These are phyloP conservation scores for Phoenix dactylifera DNA, from an alignment of 176 grass and related monocot species.

Conservation along the genomic window DNA sequence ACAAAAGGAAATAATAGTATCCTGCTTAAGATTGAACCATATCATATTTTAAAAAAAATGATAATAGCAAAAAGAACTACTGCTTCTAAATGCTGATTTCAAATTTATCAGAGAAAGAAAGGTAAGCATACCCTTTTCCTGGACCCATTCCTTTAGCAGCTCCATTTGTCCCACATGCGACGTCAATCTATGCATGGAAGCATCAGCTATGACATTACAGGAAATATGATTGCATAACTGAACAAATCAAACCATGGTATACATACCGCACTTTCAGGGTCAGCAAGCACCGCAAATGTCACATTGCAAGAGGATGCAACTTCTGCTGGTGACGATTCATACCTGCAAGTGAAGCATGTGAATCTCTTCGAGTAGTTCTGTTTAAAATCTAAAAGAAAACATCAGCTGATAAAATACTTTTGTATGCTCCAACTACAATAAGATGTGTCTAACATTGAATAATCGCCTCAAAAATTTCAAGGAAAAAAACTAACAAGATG, in stretches of 20 bases:
- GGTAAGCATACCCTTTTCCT: conserved; percentile 56
- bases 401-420: no score
- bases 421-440: no score
- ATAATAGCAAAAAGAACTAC: no score
- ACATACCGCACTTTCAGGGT: conserved; percentile 65
- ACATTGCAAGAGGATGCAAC: conserved; percentile 72
- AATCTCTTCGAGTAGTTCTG: no score
- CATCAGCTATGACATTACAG: conserved; percentile 9
- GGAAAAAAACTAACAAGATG: no score
- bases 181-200: conserved; percentile 41
- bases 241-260: not conserved
- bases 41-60: no score
- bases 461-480: no score
- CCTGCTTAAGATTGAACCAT: no score
- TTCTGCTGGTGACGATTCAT: conserved; percentile 61
- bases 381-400: no score
- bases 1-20: no score
- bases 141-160: conserved; percentile 55
- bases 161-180: conserved; percentile 58
- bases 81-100: no score
- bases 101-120: not conserved
- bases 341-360: conserved; percentile 33
- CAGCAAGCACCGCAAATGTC: conserved; percentile 87
- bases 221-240: not conserved
- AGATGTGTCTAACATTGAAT: no score